Evolutionary conservation across 495 filamentous ascomycete genomes (phyloP), one percentile per base, ranked within the genome.

Genomic region (Aspergillus nidulans): DNA sequence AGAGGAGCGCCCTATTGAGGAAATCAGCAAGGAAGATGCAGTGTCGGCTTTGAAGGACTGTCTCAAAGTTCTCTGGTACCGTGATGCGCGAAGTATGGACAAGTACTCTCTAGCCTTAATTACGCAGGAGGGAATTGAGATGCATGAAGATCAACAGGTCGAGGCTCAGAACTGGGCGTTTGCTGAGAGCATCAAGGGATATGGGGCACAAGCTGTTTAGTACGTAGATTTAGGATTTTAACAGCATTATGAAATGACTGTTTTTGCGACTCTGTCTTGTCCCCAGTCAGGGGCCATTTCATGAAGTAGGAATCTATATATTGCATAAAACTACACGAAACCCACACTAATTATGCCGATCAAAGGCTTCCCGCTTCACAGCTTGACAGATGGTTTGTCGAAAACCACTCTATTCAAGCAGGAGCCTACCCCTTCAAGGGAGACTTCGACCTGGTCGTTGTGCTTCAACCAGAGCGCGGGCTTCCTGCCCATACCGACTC

Each of bases 31-130:
- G 63, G 92, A 97, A 63, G 67, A 87, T 69, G 94, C 94, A 39
- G 78, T 96, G 45, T 77, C 82, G 23, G 80, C 89, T 13, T 74
- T 97, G 53, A 86, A 86, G 75, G 88, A 96, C 72, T 95, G 90
- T 69, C 90, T 98, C 88, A 97, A 97, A 80, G 92, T 97, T 53
- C 79, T 98, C 52, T 98, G 91, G 78, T 98, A 98, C 77, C 81
- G 94, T 58, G 94, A 98, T 77, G 94, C 94, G 7, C 84, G 94
- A 64, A 94, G 89, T 77, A 70, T 91, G 68, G 90, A 97, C 71
- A 79, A 85, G 68, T 98, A 96, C 71, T 90, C 88, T 49, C 85
- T 98, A 68, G 92, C 92, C 13, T 80, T 96, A 24, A 80, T 98
- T 47, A 92, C 90, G 40, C 84, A 87, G 70, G 88, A 90, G 24